Evolutionary conservation across 163 green algal species (phyloP).

Genomic region (Scenedesmus sp.): DNA sequence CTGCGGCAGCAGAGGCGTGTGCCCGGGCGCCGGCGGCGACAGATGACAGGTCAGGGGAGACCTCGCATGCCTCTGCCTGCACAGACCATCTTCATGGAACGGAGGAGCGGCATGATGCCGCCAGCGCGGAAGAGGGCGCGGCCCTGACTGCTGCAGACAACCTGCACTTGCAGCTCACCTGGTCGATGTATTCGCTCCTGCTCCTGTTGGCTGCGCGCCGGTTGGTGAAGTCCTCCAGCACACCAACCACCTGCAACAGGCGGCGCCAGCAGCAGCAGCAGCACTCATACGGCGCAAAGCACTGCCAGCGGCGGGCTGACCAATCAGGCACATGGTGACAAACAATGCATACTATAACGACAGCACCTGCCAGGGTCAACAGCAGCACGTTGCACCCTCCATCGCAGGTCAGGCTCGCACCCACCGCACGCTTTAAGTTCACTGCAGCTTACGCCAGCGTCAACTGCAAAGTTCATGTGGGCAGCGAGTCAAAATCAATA

Average conservation of each 20-base stretch:
- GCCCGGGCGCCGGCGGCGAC: background rate
- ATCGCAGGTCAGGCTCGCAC: no score
- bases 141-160: no score
- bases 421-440: background rate
- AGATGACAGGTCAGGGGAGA: background rate
- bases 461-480: background rate
- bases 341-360: no score
- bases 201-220: slow-evolving; percentile 68
- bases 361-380: no score
- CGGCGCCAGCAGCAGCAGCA: background rate
- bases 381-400: no score
- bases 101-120: background rate
- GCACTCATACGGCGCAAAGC: background rate
- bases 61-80: background rate
- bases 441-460: background rate
- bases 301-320: background rate
- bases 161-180: slow-evolving; percentile 31
- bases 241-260: slow-evolving; percentile 16
- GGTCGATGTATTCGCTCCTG: slow-evolving; percentile 83
- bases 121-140: no score
- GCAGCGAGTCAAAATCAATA: background rate
- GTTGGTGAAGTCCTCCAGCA: slow-evolving; percentile 91
- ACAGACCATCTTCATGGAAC: background rate
- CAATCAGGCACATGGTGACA: background rate
- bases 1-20: slow-evolving; percentile 55